Conservation (phyloP, 225 moss, liverwort and hornwort species). For the Thuidium tamariscinum region DNA sequence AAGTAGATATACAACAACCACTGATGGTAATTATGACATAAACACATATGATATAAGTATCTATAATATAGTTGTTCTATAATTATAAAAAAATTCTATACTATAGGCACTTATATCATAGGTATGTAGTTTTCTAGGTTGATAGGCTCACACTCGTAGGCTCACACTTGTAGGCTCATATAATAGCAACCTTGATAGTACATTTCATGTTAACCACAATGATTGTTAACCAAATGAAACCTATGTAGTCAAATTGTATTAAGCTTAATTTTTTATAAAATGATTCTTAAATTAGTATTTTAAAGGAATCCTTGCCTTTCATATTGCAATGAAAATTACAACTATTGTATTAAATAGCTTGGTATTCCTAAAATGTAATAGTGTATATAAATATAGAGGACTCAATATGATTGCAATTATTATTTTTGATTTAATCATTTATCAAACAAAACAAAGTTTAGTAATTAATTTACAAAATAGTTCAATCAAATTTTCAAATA, state of each 20-base stretch:
- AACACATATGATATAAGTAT: too few species aligned
- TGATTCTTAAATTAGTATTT: neutral
- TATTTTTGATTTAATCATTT: neutral
- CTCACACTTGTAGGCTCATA: too few species aligned
- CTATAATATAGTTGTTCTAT: too few species aligned
- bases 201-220: neutral
- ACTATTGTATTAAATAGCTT: neutral
- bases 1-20: too few species aligned
- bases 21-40: too few species aligned
- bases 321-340: neutral
- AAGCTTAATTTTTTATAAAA: neutral
- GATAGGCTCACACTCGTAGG: too few species aligned
- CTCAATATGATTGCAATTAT: neutral
- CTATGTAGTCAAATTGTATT: neutral
- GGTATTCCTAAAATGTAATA: neutral
- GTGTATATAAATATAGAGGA: neutral
- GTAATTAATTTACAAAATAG: neutral
- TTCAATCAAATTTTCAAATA: neutral
- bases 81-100: too few species aligned
- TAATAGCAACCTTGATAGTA: too few species aligned
- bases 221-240: neutral
- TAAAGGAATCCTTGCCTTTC: neutral
- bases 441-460: rapidly evolving
- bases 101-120: too few species aligned
- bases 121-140: too few species aligned